phyloP scores from a whole-genome alignment of 176 grass and related monocot species.

The Ensete glaucum region DNA sequence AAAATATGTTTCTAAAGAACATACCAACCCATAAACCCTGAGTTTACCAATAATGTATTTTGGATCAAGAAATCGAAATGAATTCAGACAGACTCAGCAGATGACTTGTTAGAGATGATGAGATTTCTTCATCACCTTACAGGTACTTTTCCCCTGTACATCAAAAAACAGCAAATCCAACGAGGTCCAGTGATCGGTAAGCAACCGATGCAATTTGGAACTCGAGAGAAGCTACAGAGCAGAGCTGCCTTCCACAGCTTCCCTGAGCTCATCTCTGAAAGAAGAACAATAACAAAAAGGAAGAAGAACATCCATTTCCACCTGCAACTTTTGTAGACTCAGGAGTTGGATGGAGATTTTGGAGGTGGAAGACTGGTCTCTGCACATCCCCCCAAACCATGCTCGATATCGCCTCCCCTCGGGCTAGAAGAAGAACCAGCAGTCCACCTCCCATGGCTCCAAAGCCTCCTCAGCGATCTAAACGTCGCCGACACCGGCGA shows the following conservation, averaged over 20 bases:
- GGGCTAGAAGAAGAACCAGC: constrained; percentile 1
- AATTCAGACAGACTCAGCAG: not conserved
- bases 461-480: not conserved
- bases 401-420: constrained; percentile 7
- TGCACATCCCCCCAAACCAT: not conserved
- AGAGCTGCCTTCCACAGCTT: no score
- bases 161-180: not conserved
- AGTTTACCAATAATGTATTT: not conserved
- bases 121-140: no score
- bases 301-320: not conserved
- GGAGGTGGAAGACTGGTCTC: not conserved
- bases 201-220: not conserved
- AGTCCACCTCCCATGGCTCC: constrained; percentile 1
- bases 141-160: not conserved
- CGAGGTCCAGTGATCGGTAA: not conserved
- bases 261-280: no score
- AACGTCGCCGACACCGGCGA: constrained; percentile 5
- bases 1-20: no score
- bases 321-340: not conserved
- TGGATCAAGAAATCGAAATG: not conserved
- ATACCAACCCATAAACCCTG: no score
- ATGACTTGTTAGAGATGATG: no score
- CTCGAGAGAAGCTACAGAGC: not conserved
- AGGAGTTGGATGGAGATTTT: not conserved
- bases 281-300: no score